Percentiles rank a stretch among this genome's conserved stretches.
Conservation (phyloP, 2,329 filamentous ascomycete species). For the Hypoxylon sp. region DNA sequence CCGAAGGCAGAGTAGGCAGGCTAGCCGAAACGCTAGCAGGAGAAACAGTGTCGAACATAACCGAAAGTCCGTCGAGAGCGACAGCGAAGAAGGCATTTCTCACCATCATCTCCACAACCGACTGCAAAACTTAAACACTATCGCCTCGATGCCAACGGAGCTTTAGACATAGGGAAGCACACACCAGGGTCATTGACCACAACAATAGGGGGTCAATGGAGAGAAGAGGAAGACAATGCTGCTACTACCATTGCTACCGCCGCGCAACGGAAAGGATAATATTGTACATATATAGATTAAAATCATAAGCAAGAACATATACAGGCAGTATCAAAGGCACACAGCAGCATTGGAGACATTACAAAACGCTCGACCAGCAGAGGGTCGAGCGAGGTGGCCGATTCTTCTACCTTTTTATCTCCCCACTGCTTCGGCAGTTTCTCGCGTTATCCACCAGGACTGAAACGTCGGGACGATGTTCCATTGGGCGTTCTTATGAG, state of each 20-base stretch:
- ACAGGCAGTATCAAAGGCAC: slow-evolving; percentile 4
- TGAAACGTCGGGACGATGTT: slow-evolving; percentile 34
- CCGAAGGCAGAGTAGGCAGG: slow-evolving; percentile 46
- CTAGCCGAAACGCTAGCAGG: slow-evolving; percentile 43
- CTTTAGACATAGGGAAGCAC: slow-evolving; percentile 15
- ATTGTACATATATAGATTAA: slow-evolving; percentile 24
- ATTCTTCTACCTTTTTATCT: slow-evolving; percentile 20
- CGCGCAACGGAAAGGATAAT: not conserved
- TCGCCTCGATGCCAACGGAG: slow-evolving; percentile 42
- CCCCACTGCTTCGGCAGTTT: slow-evolving; percentile 6
- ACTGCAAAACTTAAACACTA: slow-evolving; percentile 45
- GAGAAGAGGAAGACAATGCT: not conserved
- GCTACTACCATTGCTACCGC: not conserved
- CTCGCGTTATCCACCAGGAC: slow-evolving; percentile 8
- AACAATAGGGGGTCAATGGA: not conserved
- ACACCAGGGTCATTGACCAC: not conserved
- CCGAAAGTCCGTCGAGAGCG: slow-evolving; percentile 32
- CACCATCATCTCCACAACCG: slow-evolving; percentile 42
- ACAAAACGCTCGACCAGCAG: not conserved
- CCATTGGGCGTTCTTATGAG: slow-evolving; percentile 28
- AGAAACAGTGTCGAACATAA: slow-evolving; percentile 46
- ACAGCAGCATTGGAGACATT: slow-evolving; percentile 1
- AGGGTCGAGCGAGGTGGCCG: not conserved
- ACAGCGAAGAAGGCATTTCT: slow-evolving; percentile 35
- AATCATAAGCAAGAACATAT: slow-evolving; percentile 18